Evolutionary conservation across 176 grass and related monocot species (phyloP).

Genomic region (Aegilops speltoides): DNA sequence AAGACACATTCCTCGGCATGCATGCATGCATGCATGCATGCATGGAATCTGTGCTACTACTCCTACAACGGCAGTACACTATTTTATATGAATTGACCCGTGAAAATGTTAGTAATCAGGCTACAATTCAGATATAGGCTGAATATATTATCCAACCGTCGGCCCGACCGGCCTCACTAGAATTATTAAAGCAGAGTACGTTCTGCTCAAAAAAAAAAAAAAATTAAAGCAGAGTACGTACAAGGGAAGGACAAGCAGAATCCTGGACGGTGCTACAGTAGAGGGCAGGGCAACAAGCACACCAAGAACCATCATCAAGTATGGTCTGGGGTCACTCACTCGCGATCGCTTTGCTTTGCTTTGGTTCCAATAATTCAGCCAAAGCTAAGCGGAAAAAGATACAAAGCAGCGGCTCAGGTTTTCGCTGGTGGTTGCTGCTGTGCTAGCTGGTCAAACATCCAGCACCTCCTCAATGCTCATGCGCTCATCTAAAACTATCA

Average conservation of each 20-base stretch:
- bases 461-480: neutral
- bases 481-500: neutral
- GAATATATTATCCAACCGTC: neutral
- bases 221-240: slow-evolving; percentile 9
- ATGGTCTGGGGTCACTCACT: slow-evolving; percentile 2
- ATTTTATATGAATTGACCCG: neutral
- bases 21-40: neutral
- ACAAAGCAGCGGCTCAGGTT: neutral
- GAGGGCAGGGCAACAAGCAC: neutral
- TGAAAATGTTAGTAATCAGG: neutral
- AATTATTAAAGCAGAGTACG: slow-evolving; percentile 2
- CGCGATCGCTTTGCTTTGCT: slow-evolving; percentile 29
- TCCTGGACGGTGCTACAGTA: neutral
- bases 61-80: no score
- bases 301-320: slow-evolving; percentile 2
- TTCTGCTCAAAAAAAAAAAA: no score
- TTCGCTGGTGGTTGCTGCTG: slow-evolving; percentile 15
- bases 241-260: neutral
- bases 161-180: neutral
- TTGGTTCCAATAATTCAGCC: slow-evolving; percentile 48
- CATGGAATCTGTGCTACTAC: no score
- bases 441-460: slow-evolving; percentile 29
- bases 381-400: neutral
- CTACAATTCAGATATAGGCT: neutral
- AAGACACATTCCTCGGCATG: neutral